These are phyloP conservation scores for Polyporus tsugae DNA, from an alignment of 1,284 basidiomycete genomes.

Conservation along the genomic window DNA sequence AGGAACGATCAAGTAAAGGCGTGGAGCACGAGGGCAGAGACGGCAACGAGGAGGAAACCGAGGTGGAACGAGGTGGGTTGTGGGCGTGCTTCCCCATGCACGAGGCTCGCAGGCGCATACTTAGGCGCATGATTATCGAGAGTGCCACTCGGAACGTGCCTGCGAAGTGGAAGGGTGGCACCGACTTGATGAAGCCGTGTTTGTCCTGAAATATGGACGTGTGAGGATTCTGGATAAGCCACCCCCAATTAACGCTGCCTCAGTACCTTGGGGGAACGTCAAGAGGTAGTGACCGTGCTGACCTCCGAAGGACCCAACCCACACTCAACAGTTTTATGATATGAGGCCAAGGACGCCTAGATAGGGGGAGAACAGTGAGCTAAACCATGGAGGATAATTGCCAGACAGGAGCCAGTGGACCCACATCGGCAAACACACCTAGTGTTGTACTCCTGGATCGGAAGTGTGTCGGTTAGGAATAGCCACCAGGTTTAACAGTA, in stretches of 20 bases:
- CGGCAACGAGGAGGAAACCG: conserved; percentile 25
- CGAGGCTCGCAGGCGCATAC: conserved; percentile 26
- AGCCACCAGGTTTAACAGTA: background rate
- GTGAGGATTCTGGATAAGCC: background rate
- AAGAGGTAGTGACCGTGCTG: background rate
- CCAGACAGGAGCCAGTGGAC: conserved; percentile 3
- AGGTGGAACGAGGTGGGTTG: conserved; percentile 28
- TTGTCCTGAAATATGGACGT: background rate
- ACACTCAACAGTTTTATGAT: background rate
- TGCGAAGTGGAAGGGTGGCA: conserved; percentile 1
- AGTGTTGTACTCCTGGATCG: background rate
- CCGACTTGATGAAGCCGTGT: background rate
- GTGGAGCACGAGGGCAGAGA: conserved; percentile 18
- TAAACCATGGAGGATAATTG: background rate
- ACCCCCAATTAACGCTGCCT: background rate
- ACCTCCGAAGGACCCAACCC: background rate
- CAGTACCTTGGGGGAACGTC: background rate
- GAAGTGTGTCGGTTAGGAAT: background rate
- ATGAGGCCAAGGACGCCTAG: too few relatives aligned
- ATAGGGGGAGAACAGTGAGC: background rate
- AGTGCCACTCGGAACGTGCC: conserved; percentile 7
- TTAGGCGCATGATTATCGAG: conserved; percentile 19
- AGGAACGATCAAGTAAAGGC: conserved; percentile 14
- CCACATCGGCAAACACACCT: conserved; percentile 12
- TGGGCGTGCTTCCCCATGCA: conserved; percentile 28